phyloP scores from a whole-genome alignment of 352 stramenopile genomes.

The Hyaloperonospora brassicae region DNA sequence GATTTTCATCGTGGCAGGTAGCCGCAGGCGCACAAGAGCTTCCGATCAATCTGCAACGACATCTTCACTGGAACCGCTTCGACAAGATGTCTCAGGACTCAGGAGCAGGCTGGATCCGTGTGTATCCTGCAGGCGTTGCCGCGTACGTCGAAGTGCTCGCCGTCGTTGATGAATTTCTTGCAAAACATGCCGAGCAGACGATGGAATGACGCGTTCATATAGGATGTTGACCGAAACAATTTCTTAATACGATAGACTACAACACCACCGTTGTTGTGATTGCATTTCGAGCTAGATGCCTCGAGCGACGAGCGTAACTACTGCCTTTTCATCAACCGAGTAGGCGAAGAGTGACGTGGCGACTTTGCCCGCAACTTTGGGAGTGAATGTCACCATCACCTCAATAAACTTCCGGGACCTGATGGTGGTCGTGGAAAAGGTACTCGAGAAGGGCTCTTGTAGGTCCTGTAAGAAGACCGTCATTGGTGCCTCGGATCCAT shows the following conservation, averaged over 20 bases:
- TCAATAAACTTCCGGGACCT: constrained; percentile 81
- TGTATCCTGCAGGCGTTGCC: constrained; percentile 77
- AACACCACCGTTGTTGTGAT: constrained; percentile 6
- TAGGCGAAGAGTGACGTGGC: constrained; percentile 77
- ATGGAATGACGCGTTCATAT: constrained; percentile 15
- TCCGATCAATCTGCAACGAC: constrained; percentile 79
- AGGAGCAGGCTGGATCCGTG: constrained; percentile 74
- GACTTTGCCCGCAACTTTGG: constrained; percentile 73
- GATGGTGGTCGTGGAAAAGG: constrained; percentile 71
- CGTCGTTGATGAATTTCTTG: constrained; percentile 67
- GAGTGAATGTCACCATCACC: constrained; percentile 63
- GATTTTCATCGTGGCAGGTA: constrained; percentile 82
- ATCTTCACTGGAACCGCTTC: constrained; percentile 78
- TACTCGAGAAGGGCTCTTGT: constrained; percentile 66
- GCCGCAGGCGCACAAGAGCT: constrained; percentile 79
- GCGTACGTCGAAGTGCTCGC: constrained; percentile 62
- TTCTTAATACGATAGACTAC: constrained; percentile 22
- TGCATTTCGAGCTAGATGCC: constrained; percentile 33
- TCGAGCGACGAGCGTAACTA: constrained; percentile 67
- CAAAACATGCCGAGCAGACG: constrained; percentile 39
- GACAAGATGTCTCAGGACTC: constrained; percentile 86
- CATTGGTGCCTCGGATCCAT: constrained; percentile 69
- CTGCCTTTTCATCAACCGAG: constrained; percentile 69
- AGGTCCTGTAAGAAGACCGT: constrained; percentile 80
- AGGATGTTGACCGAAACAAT: constrained; percentile 15